Percentiles rank a stretch among this genome's conserved stretches.
These are phyloP conservation scores for Pyronema domesticum DNA, from an alignment of 495 filamentous ascomycete species.

Conservation along the genomic window DNA sequence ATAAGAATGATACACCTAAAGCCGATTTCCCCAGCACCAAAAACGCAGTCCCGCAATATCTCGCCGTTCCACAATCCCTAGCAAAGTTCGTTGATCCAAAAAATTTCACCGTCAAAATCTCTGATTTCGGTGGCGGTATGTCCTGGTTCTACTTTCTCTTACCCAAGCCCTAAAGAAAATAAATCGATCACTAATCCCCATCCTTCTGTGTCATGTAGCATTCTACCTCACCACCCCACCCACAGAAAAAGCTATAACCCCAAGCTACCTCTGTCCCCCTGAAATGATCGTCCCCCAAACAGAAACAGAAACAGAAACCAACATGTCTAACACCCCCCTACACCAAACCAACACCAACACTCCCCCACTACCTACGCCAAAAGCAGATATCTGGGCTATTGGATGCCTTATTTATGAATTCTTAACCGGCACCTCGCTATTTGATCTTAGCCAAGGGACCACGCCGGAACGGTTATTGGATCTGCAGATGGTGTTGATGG, in stretches of 20 bases:
- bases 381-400: constrained; percentile 29
- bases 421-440: constrained; percentile 2
- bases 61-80: constrained; percentile 24
- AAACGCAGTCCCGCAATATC: constrained; percentile 28
- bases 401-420: constrained; percentile 16
- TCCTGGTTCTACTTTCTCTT: constrained; percentile 6
- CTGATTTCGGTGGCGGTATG: constrained; percentile 28
- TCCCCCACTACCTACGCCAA: constrained; percentile 11
- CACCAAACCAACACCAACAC: too few relatives aligned
- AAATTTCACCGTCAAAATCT: constrained; percentile 27
- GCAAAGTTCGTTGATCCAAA: constrained; percentile 10
- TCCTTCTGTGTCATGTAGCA: too few relatives aligned
- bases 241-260: constrained; percentile 20
- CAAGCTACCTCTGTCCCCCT: constrained; percentile 23
- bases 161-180: too few relatives aligned
- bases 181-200: too few relatives aligned
- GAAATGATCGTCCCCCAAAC: constrained; percentile 22
- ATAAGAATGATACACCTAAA: too few relatives aligned
- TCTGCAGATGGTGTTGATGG: too few relatives aligned
- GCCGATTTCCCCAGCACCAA: constrained; percentile 20
- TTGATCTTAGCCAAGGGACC: background rate
- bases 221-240: background rate
- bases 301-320: too few relatives aligned
- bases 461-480: too few relatives aligned
- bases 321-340: too few relatives aligned